A percentile compares a stretch with the other conserved stretches of the same genome.
Evolutionary conservation across 345 rosid genomes (phyloP).

Genomic region (Brassica carinata): DNA sequence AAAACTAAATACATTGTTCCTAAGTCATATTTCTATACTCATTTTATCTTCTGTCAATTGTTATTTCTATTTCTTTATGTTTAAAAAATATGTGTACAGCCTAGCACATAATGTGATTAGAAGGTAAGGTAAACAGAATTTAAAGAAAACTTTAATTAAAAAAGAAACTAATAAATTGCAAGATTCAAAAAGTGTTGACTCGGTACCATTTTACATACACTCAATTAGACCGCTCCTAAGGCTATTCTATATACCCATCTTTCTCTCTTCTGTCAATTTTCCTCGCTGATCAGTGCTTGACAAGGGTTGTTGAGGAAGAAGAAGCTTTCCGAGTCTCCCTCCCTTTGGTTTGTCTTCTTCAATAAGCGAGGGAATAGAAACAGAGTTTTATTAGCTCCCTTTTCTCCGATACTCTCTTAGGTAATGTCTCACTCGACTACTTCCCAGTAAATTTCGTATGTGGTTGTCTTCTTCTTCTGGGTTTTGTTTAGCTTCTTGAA

Average conservation of each 20-base stretch:
- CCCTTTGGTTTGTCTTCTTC: slow-evolving; percentile 17
- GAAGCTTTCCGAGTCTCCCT: slow-evolving; percentile 2
- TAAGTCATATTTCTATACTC: neutral
- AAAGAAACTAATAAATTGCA: neutral
- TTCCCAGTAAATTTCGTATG: neutral
- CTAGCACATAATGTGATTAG: slow-evolving; percentile 27
- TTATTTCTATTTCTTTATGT: neutral
- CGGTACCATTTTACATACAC: neutral
- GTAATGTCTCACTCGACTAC: slow-evolving; percentile 19
- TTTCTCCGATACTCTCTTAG: neutral
- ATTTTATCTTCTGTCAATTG: neutral
- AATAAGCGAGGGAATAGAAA: neutral
- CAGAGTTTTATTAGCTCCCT: neutral
- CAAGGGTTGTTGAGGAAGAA: slow-evolving; percentile 12
- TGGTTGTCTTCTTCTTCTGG: neutral
- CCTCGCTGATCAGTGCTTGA: slow-evolving; percentile 24
- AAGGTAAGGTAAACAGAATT: slow-evolving; percentile 22
- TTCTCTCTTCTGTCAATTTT: slow-evolving; percentile 6
- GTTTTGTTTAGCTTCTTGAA: neutral
- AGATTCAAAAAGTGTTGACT: slow-evolving; percentile 20
- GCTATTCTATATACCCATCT: neutral
- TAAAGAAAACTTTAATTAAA: neutral
- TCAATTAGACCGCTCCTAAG: neutral
- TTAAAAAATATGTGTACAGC: slow-evolving; percentile 11
- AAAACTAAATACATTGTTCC: neutral